Evolutionary conservation across 176 grass and related monocot species (phyloP), one percentile per base, ranked within the genome.

Genomic region (Puccinellia tenuiflora): DNA sequence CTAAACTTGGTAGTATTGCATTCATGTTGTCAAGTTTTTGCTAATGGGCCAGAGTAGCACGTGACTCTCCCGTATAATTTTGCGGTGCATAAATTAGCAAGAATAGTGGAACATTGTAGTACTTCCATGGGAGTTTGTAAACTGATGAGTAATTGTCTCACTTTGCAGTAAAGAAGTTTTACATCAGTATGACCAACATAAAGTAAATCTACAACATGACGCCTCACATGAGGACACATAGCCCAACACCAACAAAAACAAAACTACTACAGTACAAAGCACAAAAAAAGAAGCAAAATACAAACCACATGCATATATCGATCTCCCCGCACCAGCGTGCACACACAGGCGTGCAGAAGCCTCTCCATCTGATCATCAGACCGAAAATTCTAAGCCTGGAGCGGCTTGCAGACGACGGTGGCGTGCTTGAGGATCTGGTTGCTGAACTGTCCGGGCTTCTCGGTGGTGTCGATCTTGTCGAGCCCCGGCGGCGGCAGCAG

Each of bases 371-470:
- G n/a, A n/a, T n/a, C 5, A 2, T 29, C 24, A 28, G 1, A 15
- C 2, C 4, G 13, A 29, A 15, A 15, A 61, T 30, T 61, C 26
- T 61, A 61, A 4, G 24, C 73, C 37, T 86, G 28, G 73, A 90
- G 45, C 3, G 91, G 92, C 89, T 77, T 88, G 91, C 96, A 98
- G 78, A 98, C 90, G 21, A 98, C 46, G 53, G 96, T 98, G 86
- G 90, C 93, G 64, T 98, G 92, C 82, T 90, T 91, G 53, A 87
- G 75, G 70, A 98, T 98, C 82, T 95, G 96, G 87, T 95, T 94
- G 92, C 96, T 98, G 90, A 98, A 98, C 85, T 98, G 96, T 0
- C 96, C 96, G 12, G 93, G 93, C 83, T 91, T 95, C 90, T 98
- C 96, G 34, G 92, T 88, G 82, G 96, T 98, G 80, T 98, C 96